Evolutionary conservation across 257 asterid genomes (phyloP), one percentile per base, ranked within the genome.

Genomic region (Petrea volubilis): DNA sequence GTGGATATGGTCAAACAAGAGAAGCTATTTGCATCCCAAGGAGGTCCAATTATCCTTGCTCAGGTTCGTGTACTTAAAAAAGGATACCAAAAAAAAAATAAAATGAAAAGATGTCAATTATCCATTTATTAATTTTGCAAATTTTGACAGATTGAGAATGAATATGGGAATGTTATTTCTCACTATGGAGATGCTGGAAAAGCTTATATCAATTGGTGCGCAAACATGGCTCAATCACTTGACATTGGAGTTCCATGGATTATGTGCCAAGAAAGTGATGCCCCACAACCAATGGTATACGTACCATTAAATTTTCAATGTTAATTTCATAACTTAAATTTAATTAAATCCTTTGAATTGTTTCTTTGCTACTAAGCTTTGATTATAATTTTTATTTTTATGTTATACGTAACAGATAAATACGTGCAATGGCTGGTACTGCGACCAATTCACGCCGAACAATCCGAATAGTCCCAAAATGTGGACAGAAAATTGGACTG

Each of bases 401-500:
- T 33, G 0, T 5, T 28, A 11, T 8, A 57, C 17, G 4, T 59
- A 6, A 28, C 63, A 92, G 96, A 67, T 92, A 15, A 77, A 85
- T 74, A 90, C 96, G 0, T 92, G 98, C 84, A 92, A 92, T 53
- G 98, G 97, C 1, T 91, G 71, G 70, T 91, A 92, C 52, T 90
- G 98, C 28, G 83, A 92, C 53, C 31, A 79, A 0, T 92, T 77
- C 74, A 65, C 78, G 10, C 98, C 97, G 1, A 83, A 72, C 25
- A 75, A 85, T 59, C 87, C 88, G 0, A 86, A 77, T 67, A 83
- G 73, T 59, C 98, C 98, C 0, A 92, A 92, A 68, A 84, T 92
- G 85, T 92, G 98, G 98, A 92, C 98, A 0, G 96, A 92, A 56
- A 87, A 90, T 53, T 92, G 98, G 98, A 85, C 91, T 20, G 98